phyloP scores from a whole-genome alignment of 768 basidiomycete species.

The Russula sp. region DNA sequence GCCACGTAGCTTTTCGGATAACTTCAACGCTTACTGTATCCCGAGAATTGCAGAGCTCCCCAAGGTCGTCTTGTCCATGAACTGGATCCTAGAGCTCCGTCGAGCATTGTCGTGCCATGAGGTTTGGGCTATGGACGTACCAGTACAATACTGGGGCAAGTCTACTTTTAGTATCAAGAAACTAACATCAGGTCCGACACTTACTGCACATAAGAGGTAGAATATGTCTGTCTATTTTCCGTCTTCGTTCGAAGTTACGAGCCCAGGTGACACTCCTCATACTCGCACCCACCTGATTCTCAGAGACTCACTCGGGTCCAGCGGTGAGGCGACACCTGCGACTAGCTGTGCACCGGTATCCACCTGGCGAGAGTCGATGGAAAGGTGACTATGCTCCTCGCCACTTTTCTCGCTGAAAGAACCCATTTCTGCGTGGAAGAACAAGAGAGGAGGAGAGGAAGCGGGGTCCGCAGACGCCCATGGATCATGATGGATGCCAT shows the following conservation, averaged over 20 bases:
- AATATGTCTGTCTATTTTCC: slow-evolving; percentile 63
- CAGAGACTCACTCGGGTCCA: slow-evolving; percentile 48
- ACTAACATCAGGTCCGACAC: slow-evolving; percentile 28
- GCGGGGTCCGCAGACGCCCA: background rate
- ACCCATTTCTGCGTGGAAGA: slow-evolving; percentile 2
- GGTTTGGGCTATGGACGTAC: slow-evolving; percentile 29
- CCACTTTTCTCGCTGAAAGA: slow-evolving; percentile 16
- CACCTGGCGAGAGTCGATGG: slow-evolving; percentile 44
- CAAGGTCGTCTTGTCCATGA: slow-evolving; percentile 72
- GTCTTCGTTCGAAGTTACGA: slow-evolving; percentile 29
- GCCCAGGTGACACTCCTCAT: background rate
- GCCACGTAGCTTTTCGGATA: background rate
- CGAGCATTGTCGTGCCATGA: background rate
- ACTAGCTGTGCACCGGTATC: slow-evolving; percentile 59
- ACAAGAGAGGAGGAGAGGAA: background rate
- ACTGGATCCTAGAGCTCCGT: slow-evolving; percentile 52
- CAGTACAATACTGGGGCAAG: slow-evolving; percentile 45
- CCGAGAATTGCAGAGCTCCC: slow-evolving; percentile 65
- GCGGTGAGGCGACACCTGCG: slow-evolving; percentile 36
- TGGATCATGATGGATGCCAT: too few relatives aligned
- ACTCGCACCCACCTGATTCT: slow-evolving; percentile 38
- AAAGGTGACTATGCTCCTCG: slow-evolving; percentile 25
- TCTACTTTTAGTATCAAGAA: background rate
- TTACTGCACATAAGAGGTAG: slow-evolving; percentile 67
- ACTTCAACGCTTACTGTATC: slow-evolving; percentile 42